phyloP scores from a whole-genome alignment of 805 yeast genomes.

The Candida multigemmis region DNA sequence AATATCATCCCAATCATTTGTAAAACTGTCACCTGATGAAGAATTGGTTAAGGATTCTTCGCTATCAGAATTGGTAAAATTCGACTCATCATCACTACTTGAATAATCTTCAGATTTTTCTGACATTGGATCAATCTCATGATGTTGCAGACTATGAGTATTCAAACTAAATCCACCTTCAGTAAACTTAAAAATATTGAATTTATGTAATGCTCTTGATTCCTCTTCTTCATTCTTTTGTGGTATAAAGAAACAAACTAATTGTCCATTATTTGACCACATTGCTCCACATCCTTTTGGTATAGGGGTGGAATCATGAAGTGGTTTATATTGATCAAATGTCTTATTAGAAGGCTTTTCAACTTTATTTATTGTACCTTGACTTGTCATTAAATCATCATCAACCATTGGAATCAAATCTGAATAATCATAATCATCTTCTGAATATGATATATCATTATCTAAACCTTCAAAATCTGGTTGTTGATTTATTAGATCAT shows the following conservation, averaged over 20 bases:
- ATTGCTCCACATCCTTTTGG: conserved; percentile 92
- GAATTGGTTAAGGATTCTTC: conserved; percentile 7
- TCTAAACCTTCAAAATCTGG: conserved; percentile 11
- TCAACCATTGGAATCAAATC: conserved; percentile 35
- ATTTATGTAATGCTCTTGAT: conserved; percentile 36
- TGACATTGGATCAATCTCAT: conserved; percentile 5
- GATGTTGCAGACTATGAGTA: conserved; percentile 6
- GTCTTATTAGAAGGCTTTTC: neutral
- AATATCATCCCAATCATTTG: conserved; percentile 63
- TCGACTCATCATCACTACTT: conserved; percentile 12
- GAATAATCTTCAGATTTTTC: conserved; percentile 11
- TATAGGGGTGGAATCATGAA: conserved; percentile 75
- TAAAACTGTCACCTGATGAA: conserved; percentile 49
- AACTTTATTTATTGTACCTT: conserved; percentile 9
- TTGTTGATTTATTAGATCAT: conserved; percentile 29
- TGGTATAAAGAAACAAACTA: conserved; percentile 76
- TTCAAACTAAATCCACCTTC: conserved; percentile 42
- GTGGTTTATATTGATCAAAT: conserved; percentile 5
- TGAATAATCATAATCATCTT: conserved; percentile 16
- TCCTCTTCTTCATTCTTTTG: conserved; percentile 22
- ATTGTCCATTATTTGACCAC: conserved; percentile 72
- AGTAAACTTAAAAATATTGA: conserved; percentile 33
- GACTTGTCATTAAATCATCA: conserved; percentile 16
- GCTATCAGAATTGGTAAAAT: conserved; percentile 7
- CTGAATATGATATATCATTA: conserved; percentile 13